phyloP scores from a whole-genome alignment of 371 early-diverging fungal species.

The Smittium culicis region DNA sequence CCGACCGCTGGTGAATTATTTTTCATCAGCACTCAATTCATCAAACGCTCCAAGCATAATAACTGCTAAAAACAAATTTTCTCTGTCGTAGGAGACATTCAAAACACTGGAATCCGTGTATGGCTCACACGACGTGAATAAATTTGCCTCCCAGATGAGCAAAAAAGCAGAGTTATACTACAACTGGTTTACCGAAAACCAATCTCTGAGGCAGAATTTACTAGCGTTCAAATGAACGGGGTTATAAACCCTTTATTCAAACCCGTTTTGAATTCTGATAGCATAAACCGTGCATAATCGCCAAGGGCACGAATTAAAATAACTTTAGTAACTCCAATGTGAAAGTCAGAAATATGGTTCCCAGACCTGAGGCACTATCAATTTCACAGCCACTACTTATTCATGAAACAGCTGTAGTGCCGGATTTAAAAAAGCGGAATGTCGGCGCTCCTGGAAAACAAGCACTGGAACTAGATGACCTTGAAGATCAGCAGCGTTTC shows the following conservation, averaged over 20 bases:
- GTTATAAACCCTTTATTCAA: neutral
- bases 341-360: neutral
- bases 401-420: neutral
- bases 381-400: neutral
- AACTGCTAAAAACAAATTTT: neutral
- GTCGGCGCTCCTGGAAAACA: neutral
- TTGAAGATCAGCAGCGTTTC: slow-evolving; percentile 2
- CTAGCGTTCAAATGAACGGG: neutral
- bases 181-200: neutral
- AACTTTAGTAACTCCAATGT: neutral
- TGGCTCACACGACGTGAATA: neutral
- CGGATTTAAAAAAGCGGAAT: neutral
- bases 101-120: neutral
- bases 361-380: neutral
- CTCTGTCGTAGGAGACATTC: neutral
- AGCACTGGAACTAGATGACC: neutral
- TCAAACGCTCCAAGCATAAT: neutral
- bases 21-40: neutral
- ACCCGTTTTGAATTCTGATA: neutral
- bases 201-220: neutral
- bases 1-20: neutral
- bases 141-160: neutral
- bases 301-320: neutral
- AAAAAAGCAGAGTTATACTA: neutral
- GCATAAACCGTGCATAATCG: neutral